Conservation (phyloP, 139 green algal genomes). For the Micractinium conductrix region DNA sequence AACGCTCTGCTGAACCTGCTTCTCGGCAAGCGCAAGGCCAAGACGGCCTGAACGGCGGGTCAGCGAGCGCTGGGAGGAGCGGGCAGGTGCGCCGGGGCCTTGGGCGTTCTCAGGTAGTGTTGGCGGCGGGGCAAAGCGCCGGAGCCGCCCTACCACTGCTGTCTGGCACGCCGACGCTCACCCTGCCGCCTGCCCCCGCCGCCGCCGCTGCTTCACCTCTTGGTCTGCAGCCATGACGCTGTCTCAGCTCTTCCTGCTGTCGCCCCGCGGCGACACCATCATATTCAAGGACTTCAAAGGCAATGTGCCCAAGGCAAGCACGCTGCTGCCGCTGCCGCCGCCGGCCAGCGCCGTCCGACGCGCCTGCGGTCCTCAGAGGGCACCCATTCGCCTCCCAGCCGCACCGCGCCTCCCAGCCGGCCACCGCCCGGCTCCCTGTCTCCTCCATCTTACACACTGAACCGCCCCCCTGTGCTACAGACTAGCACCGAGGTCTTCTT, state of each 20-base stretch:
- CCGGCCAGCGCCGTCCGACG: not conserved
- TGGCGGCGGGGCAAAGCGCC: too few species aligned
- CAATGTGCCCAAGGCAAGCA: constrained; percentile 82
- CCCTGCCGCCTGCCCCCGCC: too few species aligned
- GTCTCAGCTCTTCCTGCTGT: constrained; percentile 92
- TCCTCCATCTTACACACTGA: not conserved
- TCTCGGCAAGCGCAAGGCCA: constrained; percentile 12
- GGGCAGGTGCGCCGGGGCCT: too few species aligned
- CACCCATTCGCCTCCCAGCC: too few species aligned
- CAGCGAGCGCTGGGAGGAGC: not conserved
- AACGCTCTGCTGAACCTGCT: constrained; percentile 12
- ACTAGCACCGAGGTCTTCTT: constrained; percentile 90
- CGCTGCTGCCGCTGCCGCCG: not conserved
- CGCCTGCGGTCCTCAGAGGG: not conserved
- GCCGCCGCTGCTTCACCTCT: too few species aligned
- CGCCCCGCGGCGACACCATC: constrained; percentile 90
- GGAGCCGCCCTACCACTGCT: too few species aligned
- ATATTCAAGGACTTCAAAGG: constrained; percentile 90
- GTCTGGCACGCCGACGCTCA: too few species aligned
- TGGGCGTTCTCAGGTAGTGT: too few species aligned
- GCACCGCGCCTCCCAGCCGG: not conserved
- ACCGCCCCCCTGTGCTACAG: constrained; percentile 22
- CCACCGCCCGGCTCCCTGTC: not conserved
- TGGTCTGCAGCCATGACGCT: constrained; percentile 40
- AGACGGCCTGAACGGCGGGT: constrained; percentile 13